A percentile compares a stretch with the other conserved stretches of the same genome.
Conservation (phyloP, 2,329 filamentous ascomycete species). For the Verticillium albo-atrum region DNA sequence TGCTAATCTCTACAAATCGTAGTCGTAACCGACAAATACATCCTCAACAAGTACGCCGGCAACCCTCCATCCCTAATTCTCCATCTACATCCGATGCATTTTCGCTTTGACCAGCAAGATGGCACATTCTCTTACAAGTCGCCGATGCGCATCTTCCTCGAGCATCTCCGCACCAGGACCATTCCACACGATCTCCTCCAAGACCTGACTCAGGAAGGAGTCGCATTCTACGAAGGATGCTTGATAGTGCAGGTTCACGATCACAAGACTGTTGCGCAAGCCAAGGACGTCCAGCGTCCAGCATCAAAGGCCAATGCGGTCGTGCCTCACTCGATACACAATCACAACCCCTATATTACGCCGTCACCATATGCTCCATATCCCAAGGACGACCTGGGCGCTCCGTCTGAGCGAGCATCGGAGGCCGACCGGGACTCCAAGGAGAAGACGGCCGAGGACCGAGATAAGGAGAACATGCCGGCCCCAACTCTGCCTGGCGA, state of each 20-base stretch:
- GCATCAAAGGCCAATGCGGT: slow-evolving; percentile 55
- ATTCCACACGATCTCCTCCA: slow-evolving; percentile 86
- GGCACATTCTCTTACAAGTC: slow-evolving; percentile 89
- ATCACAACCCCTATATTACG: slow-evolving; percentile 84
- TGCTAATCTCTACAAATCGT: background rate
- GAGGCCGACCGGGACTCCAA: slow-evolving; percentile 41
- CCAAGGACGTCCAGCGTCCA: slow-evolving; percentile 53
- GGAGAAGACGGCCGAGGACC: slow-evolving; percentile 26
- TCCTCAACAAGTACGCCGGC: slow-evolving; percentile 76
- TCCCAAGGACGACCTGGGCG: slow-evolving; percentile 41
- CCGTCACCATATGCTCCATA: slow-evolving; percentile 82
- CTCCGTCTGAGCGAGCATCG: slow-evolving; percentile 15
- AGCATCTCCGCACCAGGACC: slow-evolving; percentile 71
- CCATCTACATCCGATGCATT: slow-evolving; percentile 80
- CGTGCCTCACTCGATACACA: slow-evolving; percentile 80
- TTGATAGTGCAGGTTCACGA: slow-evolving; percentile 94
- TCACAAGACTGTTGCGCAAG: slow-evolving; percentile 63
- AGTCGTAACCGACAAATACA: slow-evolving; percentile 73
- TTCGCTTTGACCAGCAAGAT: slow-evolving; percentile 90
- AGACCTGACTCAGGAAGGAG: slow-evolving; percentile 65
- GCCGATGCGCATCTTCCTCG: slow-evolving; percentile 77
- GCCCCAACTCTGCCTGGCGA: slow-evolving; percentile 45
- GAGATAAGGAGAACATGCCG: slow-evolving; percentile 36
- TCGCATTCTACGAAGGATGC: slow-evolving; percentile 89
- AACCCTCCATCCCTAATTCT: slow-evolving; percentile 78